phyloP scores from a whole-genome alignment of 108 stramenopile genomes.

The Hondaea fermentalgiana region DNA sequence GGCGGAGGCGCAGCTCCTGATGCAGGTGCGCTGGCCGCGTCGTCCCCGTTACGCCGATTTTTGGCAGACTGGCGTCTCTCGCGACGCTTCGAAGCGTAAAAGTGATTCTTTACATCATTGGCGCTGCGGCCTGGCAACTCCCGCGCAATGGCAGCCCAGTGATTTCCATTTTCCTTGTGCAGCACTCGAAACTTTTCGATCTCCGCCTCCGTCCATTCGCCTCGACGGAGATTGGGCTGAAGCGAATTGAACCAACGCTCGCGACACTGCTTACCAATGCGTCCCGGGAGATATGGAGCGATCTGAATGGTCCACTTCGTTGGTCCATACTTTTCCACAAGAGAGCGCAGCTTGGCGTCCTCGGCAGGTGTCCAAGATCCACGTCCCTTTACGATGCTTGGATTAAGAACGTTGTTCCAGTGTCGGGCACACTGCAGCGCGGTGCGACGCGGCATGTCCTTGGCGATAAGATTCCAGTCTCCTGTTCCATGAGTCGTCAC shows the following conservation, averaged over 20 bases:
- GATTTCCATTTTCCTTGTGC: constrained; percentile 31
- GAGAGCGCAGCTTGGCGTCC: constrained; percentile 33
- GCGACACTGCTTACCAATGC: constrained; percentile 42
- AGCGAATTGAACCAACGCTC: constrained; percentile 48
- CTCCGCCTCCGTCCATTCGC: constrained; percentile 40
- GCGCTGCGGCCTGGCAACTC: constrained; percentile 37
- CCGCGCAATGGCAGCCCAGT: constrained; percentile 46
- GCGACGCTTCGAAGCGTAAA: constrained; percentile 35
- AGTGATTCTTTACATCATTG: constrained; percentile 44
- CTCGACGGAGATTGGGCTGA: constrained; percentile 36
- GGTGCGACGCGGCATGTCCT: constrained; percentile 8
- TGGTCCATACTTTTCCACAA: constrained; percentile 30
- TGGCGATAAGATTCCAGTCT: constrained; percentile 6
- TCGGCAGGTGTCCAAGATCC: constrained; percentile 12
- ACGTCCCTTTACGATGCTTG: constrained; percentile 18
- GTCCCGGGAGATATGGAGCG: constrained; percentile 32
- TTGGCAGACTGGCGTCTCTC: background rate
- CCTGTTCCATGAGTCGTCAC: constrained; percentile 17
- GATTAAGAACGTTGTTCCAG: background rate
- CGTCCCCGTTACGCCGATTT: background rate
- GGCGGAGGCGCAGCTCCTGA: background rate
- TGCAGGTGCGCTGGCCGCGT: background rate
- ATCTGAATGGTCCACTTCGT: constrained; percentile 39
- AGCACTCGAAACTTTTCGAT: constrained; percentile 26
- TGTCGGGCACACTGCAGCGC: background rate